phyloP scores from a whole-genome alignment of 176 grass and related monocot species.

The Raddia guianensis region DNA sequence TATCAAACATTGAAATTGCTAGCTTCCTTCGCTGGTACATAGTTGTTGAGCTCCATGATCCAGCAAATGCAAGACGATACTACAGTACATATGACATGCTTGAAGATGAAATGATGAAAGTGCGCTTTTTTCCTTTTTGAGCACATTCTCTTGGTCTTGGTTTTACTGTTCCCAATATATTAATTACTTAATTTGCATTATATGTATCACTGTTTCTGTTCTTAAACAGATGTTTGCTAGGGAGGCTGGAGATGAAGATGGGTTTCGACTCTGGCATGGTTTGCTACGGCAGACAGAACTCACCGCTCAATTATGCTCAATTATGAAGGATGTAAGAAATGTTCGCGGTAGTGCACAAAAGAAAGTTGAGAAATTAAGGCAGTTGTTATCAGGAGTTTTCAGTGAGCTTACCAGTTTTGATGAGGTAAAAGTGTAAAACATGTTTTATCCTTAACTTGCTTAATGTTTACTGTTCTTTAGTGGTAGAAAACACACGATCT shows the following conservation, averaged over 20 bases:
- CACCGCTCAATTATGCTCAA: slow-evolving; percentile 80
- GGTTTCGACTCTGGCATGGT: slow-evolving; percentile 92
- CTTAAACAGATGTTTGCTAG: slow-evolving; percentile 65
- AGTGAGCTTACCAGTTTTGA: slow-evolving; percentile 95
- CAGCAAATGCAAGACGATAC: slow-evolving; percentile 78
- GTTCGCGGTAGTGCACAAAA: slow-evolving; percentile 79
- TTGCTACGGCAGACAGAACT: slow-evolving; percentile 78
- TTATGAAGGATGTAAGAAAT: slow-evolving; percentile 89
- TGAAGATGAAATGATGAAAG: slow-evolving; percentile 94
- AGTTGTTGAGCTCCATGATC: slow-evolving; percentile 84
- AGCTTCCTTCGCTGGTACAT: slow-evolving; percentile 98
- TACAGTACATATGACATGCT: slow-evolving; percentile 89
- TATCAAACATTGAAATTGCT: slow-evolving; percentile 98
- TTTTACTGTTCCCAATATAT: neutral
- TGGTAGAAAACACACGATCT: slow-evolving; percentile 24
- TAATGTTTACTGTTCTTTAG: neutral
- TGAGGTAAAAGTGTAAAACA: slow-evolving; percentile 66
- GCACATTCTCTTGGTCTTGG: slow-evolving; percentile 12
- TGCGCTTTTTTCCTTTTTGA: slow-evolving; percentile 38
- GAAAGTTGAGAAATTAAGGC: slow-evolving; percentile 87
- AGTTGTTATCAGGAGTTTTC: slow-evolving; percentile 70
- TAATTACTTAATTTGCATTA: slow-evolving; percentile 7
- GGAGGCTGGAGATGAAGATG: slow-evolving; percentile 79
- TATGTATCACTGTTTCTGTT: slow-evolving; percentile 17
- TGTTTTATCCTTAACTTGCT: neutral